Conservation (phyloP, 176 grass and related monocot genomes). For the Carex parvula region DNA sequence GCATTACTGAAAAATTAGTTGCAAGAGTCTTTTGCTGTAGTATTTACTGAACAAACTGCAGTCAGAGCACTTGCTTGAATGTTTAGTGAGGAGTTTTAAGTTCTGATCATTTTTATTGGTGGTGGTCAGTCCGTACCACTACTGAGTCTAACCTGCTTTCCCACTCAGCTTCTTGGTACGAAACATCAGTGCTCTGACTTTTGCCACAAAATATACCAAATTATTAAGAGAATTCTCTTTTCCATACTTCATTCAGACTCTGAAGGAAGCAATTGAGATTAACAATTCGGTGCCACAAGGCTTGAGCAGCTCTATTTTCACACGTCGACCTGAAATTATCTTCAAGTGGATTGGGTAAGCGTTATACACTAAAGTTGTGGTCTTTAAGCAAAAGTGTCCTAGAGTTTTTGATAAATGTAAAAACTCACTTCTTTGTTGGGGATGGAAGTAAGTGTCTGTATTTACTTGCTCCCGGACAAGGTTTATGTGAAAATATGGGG, state of each 20-base stretch:
- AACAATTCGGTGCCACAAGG: conserved; percentile 98
- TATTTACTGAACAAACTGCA: no score
- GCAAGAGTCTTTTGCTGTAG: no score
- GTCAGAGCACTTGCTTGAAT: no score
- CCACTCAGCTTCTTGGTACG: not conserved
- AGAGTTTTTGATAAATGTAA: not conserved
- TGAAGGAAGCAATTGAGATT: conserved; percentile 94
- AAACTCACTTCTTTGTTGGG: not conserved
- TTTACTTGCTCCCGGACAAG: not conserved
- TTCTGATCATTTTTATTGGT: no score
- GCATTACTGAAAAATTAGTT: no score
- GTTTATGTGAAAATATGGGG: not conserved
- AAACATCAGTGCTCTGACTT: not conserved
- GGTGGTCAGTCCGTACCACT: no score
- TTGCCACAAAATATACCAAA: not conserved
- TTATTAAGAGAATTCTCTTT: conserved; percentile 5
- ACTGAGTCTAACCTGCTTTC: no score
- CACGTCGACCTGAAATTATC: conserved; percentile 74
- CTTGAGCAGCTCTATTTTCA: conserved; percentile 97
- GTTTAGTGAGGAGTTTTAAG: no score
- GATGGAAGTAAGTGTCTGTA: not conserved
- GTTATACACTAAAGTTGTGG: not conserved
- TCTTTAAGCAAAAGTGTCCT: not conserved
- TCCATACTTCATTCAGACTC: conserved; percentile 41
- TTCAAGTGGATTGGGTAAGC: conserved; percentile 99